Evolutionary conservation across 2,329 filamentous ascomycete species (phyloP).

Genomic region (Fusarium haematococcum): DNA sequence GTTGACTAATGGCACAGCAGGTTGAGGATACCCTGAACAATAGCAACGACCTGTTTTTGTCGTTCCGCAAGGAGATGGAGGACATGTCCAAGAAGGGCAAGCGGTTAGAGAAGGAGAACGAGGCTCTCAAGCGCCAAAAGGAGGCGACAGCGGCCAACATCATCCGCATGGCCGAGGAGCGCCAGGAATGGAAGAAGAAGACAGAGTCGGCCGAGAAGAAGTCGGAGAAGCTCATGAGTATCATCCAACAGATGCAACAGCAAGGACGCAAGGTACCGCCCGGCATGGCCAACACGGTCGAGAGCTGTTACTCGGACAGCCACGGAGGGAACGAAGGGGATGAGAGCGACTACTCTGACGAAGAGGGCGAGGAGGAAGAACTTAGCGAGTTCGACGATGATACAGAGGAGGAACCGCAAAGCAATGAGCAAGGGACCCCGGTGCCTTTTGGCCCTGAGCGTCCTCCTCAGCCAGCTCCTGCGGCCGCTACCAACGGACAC

Average conservation of each 20-base stretch:
- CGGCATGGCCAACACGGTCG: constrained; percentile 70
- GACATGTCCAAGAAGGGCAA: constrained; percentile 99
- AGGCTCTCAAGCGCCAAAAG: constrained; percentile 89
- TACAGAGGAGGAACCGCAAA: constrained; percentile 63
- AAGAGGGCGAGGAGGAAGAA: constrained; percentile 71
- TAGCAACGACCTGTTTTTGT: constrained; percentile 96
- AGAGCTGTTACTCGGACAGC: constrained; percentile 68
- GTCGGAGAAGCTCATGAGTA: constrained; percentile 90
- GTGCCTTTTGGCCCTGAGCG: constrained; percentile 62
- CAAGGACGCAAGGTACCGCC: constrained; percentile 84
- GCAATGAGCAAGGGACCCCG: constrained; percentile 50
- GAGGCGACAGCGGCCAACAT: constrained; percentile 95
- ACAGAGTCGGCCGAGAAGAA: constrained; percentile 69
- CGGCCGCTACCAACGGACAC: constrained; percentile 57
- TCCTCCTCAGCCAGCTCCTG: constrained; percentile 54
- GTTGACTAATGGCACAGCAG: constrained; percentile 61
- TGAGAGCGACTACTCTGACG: constrained; percentile 74
- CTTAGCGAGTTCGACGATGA: constrained; percentile 75
- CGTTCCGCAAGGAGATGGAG: constrained; percentile 99
- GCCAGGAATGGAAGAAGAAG: constrained; percentile 84
- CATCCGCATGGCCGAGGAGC: constrained; percentile 95
- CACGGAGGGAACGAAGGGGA: constrained; percentile 63
- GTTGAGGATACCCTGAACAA: constrained; percentile 99
- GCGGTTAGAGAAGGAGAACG: constrained; percentile 95
- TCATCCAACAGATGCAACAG: constrained; percentile 96